phyloP scores from a whole-genome alignment of 495 filamentous ascomycete genomes.

The Melanomma pulvis-pyrius region DNA sequence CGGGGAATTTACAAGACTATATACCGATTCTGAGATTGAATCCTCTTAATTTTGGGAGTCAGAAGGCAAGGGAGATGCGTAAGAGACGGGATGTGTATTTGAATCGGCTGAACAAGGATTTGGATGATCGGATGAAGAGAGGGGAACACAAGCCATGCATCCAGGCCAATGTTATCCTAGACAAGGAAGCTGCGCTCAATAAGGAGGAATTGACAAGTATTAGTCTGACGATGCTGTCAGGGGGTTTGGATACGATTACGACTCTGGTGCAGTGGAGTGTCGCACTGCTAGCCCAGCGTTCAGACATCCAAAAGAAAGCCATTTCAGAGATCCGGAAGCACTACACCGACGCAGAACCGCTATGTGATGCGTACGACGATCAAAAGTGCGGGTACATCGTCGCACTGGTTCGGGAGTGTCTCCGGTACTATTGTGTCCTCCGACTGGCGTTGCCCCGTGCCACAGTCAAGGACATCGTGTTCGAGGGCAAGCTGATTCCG shows the following conservation, averaged over 20 bases:
- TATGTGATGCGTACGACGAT: conserved; percentile 62
- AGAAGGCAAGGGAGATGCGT: conserved; percentile 61
- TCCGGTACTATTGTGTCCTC: conserved; percentile 63
- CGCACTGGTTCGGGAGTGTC: conserved; percentile 61
- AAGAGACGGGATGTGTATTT: conserved; percentile 63
- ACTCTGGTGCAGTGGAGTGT: conserved; percentile 67
- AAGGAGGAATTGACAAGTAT: conserved; percentile 63
- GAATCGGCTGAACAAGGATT: conserved; percentile 52
- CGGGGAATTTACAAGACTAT: conserved; percentile 66
- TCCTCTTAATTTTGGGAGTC: conserved; percentile 56
- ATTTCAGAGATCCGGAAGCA: conserved; percentile 57
- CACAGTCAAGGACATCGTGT: conserved; percentile 62
- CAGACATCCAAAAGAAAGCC: conserved; percentile 64
- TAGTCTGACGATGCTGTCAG: conserved; percentile 64
- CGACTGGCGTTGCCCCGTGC: conserved; percentile 63
- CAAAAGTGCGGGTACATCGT: conserved; percentile 64
- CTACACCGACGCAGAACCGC: conserved; percentile 55
- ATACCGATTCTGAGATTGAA: conserved; percentile 63
- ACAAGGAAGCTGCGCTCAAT: conserved; percentile 62
- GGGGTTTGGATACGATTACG: conserved; percentile 66
- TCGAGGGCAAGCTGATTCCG: conserved; percentile 59
- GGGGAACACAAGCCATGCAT: conserved; percentile 65
- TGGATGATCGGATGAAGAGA: conserved; percentile 61
- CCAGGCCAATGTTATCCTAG: conserved; percentile 64
- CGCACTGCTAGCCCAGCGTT: conserved; percentile 58